Evolutionary conservation across 441 rosid genomes (phyloP).

Genomic region (Mallotus japonicus): DNA sequence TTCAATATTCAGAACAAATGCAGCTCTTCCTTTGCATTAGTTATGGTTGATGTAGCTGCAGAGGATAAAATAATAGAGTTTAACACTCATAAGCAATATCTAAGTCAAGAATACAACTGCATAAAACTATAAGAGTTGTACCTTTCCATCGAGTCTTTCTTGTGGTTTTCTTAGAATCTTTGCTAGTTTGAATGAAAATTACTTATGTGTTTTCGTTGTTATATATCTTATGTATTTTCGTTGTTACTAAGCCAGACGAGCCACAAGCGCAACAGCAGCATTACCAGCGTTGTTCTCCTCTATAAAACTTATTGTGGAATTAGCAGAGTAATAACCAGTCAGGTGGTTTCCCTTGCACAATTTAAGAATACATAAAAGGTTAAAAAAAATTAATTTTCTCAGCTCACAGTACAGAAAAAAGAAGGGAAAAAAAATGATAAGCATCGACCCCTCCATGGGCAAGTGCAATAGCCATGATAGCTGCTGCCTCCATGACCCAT

Average conservation of each 20-base stretch:
- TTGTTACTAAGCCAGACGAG: constrained; percentile 50
- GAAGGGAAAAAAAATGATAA: background rate
- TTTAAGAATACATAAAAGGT: background rate
- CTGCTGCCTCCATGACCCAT: constrained; percentile 90
- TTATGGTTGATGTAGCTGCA: constrained; percentile 40
- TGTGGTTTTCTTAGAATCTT: constrained; percentile 29
- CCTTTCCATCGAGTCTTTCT: constrained; percentile 48
- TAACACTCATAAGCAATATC: background rate
- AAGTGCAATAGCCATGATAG: constrained; percentile 78
- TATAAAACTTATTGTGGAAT: constrained; percentile 75
- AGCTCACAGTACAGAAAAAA: background rate
- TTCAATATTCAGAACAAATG: no score
- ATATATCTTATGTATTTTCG: no score
- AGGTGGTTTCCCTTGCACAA: constrained; percentile 61
- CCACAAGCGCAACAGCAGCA: constrained; percentile 92
- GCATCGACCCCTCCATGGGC: constrained; percentile 76
- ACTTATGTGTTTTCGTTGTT: no score
- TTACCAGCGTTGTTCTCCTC: constrained; percentile 86
- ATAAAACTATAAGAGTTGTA: constrained; percentile 22
- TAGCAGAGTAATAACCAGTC: constrained; percentile 72
- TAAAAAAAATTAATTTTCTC: background rate
- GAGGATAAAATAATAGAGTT: constrained; percentile 16
- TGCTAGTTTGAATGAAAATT: constrained; percentile 11
- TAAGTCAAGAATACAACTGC: background rate
- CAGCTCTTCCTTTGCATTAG: constrained; percentile 40